These are phyloP conservation scores for Coniochaeta sp. DNA, from an alignment of 2,329 filamentous ascomycete genomes.

Conservation along the genomic window DNA sequence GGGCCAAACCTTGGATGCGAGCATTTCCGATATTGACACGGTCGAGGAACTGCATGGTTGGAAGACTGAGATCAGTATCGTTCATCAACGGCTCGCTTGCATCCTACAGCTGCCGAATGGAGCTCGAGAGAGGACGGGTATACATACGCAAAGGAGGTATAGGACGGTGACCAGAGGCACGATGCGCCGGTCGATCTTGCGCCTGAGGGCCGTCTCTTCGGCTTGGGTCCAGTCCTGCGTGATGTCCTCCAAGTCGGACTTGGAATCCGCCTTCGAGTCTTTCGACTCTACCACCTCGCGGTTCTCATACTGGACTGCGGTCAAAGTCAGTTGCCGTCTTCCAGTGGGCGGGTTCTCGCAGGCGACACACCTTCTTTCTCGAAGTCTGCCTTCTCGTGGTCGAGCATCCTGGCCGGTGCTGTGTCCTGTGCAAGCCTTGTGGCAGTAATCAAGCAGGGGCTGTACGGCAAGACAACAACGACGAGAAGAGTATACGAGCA, in stretches of 20 bases:
- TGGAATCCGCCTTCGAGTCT: neutral
- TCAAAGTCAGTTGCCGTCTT: neutral
- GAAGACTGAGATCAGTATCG: conserved; percentile 6
- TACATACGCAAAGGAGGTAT: conserved; percentile 45
- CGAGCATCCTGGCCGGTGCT: neutral
- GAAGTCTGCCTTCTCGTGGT: neutral
- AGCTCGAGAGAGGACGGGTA: conserved; percentile 17
- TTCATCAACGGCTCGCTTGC: neutral
- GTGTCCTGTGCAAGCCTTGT: neutral
- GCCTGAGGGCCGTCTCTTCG: conserved; percentile 40
- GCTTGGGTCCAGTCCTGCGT: conserved; percentile 37
- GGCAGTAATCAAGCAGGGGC: neutral
- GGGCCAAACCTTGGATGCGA: conserved; percentile 43
- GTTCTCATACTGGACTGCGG: neutral
- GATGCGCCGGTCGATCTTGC: conserved; percentile 43
- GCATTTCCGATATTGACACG: conserved; percentile 43
- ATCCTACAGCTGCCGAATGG: neutral
- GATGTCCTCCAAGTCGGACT: conserved; percentile 10
- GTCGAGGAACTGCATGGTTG: conserved; percentile 18
- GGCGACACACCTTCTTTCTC: neutral
- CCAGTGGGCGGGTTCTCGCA: neutral
- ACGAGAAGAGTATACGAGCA: neutral
- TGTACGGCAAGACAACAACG: neutral
- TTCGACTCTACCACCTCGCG: neutral
- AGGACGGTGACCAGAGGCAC: conserved; percentile 44